phyloP scores from a whole-genome alignment of 1,284 basidiomycete genomes.

The Marasmius fiardii region DNA sequence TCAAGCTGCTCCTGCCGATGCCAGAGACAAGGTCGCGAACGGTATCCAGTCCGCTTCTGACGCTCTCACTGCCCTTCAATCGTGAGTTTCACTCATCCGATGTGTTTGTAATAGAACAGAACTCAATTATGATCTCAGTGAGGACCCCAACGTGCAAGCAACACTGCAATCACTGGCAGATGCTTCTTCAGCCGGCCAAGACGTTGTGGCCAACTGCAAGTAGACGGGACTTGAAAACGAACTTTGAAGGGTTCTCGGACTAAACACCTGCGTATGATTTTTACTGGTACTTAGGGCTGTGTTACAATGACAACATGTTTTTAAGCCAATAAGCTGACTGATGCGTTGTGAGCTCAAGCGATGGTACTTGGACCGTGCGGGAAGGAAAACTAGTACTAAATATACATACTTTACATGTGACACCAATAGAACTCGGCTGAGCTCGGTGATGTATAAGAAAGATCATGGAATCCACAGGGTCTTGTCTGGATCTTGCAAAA shows the following conservation, averaged over 20 bases:
- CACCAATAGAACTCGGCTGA: neutral
- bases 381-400: too few species aligned
- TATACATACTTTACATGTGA: too few species aligned
- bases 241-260: neutral
- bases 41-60: conserved; percentile 25
- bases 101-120: neutral
- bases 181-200: conserved; percentile 13
- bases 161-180: conserved; percentile 11
- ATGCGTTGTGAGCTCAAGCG: too few species aligned
- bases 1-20: conserved; percentile 30
- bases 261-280: neutral
- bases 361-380: too few species aligned
- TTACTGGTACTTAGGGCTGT: neutral
- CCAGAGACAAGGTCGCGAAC: conserved; percentile 28
- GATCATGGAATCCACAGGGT: conserved; percentile 1
- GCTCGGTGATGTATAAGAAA: neutral
- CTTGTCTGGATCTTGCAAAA: conserved; percentile 23
- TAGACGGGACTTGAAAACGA: neutral
- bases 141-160: conserved; percentile 11
- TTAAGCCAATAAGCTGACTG: neutral
- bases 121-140: conserved; percentile 1
- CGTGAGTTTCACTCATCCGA: conserved; percentile 19
- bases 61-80: conserved; percentile 18
- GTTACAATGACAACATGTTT: neutral
- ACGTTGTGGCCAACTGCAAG: conserved; percentile 17